These are phyloP conservation scores for Adansonia rubrostipa DNA, from an alignment of 441 rosid genomes.

Conservation along the genomic window DNA sequence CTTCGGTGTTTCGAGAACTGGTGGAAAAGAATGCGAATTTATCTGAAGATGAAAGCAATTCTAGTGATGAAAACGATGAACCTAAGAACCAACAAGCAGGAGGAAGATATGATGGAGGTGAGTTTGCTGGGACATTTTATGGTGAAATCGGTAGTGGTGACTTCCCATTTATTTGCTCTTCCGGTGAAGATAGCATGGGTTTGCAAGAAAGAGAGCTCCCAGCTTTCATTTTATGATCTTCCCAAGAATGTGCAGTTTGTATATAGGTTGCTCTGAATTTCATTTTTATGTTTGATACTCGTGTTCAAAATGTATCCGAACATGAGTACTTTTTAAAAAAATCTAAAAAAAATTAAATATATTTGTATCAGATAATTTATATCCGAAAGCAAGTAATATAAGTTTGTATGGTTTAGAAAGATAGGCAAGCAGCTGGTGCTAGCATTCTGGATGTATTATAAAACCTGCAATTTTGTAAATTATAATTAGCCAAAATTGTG, in stretches of 20 bases:
- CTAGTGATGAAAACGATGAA: conserved; percentile 39
- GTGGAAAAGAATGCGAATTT: conserved; percentile 54
- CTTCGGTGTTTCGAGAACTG: conserved; percentile 55
- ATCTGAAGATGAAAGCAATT: conserved; percentile 38
- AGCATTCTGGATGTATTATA: not conserved
- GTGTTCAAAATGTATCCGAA: no score
- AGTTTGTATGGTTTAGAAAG: conserved; percentile 4
- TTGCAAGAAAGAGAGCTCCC: conserved; percentile 45
- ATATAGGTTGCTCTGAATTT: no score
- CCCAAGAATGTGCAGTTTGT: not conserved
- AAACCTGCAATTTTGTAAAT: not conserved
- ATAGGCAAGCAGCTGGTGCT: not conserved
- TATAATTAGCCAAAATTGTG: not conserved
- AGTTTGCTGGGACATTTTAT: conserved; percentile 40
- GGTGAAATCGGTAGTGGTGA: conserved; percentile 35
- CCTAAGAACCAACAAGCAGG: conserved; percentile 35
- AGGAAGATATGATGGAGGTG: conserved; percentile 40
- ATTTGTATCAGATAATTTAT: not conserved
- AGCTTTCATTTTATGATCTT: conserved; percentile 36
- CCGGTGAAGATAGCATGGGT: conserved; percentile 32
- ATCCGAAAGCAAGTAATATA: not conserved
- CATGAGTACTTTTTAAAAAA: no score
- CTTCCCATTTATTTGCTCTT: conserved; percentile 39
- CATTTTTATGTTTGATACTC: no score
- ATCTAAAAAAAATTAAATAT: no score